Evolutionary conservation across 2,329 filamentous ascomycete species (phyloP), one percentile per base, ranked within the genome.

Genomic region (Fusarium virguliforme): DNA sequence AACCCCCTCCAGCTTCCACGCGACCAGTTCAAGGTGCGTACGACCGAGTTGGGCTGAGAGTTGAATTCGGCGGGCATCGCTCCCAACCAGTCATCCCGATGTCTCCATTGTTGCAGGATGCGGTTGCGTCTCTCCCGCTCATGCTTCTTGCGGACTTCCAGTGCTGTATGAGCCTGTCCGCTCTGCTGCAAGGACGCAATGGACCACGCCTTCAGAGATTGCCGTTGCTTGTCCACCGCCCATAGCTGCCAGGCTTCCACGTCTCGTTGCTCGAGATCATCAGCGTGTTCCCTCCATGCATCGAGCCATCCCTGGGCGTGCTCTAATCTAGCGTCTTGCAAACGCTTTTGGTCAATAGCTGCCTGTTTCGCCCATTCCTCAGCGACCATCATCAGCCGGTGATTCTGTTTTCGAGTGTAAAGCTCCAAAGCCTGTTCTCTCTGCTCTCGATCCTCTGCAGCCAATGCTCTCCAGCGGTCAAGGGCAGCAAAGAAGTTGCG

Each of bases 151-250:
- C 70, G 70, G 13, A 79, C 79, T 60, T 77, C 78, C 6, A 62
- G 67, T 8, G 81, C 81, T 4, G 81, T 82, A 58, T 83, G 81
- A 9, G 77, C 81, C 55, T 82, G 80, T 2, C 81, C 81, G 51
- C 78, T 76, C 48, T 77, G 78, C 55, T 81, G 81, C 30, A 83
- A 56, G 10, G 80, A 76, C 18, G 79, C 78, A 46, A 80, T 82
- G 2, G 80, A 80, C 81, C 81, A 83, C 8, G 65, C 65, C 59
- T 82, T 82, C 22, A 82, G 58, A 55, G 69, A 77, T 22, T 79
- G 76, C 8, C 76, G 78, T 60, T 81, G 79, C 56, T 77, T 77
- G 55, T 75, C 76, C 12, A 64, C 40, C 48, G 76, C 72, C 79
- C 79, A 81, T n/a, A 76, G 35, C n/a, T 77, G 73, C 75, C 75